phyloP scores from a whole-genome alignment of 441 rosid species.

The Aquilaria agallochum region DNA sequence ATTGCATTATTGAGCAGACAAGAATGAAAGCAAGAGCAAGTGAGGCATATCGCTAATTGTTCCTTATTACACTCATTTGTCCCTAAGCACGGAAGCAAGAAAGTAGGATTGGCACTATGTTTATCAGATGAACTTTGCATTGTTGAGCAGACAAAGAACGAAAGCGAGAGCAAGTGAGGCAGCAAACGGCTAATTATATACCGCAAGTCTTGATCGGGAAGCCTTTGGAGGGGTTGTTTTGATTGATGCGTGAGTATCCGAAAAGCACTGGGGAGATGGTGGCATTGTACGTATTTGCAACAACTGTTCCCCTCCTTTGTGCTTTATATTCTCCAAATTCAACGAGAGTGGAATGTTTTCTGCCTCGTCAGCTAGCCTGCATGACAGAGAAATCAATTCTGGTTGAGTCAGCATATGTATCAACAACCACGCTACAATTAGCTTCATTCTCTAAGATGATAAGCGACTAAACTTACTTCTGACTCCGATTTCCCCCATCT shows the following conservation, averaged over 20 bases:
- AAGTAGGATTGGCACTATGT: neutral
- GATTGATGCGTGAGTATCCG: slow-evolving; percentile 35
- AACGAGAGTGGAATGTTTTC: slow-evolving; percentile 43
- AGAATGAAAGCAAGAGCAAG: no score
- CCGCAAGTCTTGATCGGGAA: slow-evolving; percentile 53
- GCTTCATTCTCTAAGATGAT: neutral
- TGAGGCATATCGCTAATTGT: no score
- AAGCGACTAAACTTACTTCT: neutral
- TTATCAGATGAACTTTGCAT: slow-evolving; percentile 3
- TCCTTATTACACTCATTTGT: no score
- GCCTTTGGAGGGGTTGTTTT: slow-evolving; percentile 39
- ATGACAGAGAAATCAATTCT: slow-evolving; percentile 1
- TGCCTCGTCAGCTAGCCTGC: slow-evolving; percentile 36
- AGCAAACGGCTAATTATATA: slow-evolving; percentile 15
- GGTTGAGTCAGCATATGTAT: neutral
- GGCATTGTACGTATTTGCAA: slow-evolving; percentile 73
- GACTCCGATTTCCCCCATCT: neutral
- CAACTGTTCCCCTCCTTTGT: slow-evolving; percentile 42
- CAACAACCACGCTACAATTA: neutral
- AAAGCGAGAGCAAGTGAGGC: no score
- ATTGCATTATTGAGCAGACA: neutral
- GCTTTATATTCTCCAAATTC: slow-evolving; percentile 45
- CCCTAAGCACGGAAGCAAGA: no score
- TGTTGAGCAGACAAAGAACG: no score
- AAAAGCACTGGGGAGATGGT: slow-evolving; percentile 96